Percentiles rank a stretch among this genome's conserved stretches.
These are phyloP conservation scores for Blastomyces parvus DNA, from an alignment of 2,329 filamentous ascomycete species.

Conservation along the genomic window DNA sequence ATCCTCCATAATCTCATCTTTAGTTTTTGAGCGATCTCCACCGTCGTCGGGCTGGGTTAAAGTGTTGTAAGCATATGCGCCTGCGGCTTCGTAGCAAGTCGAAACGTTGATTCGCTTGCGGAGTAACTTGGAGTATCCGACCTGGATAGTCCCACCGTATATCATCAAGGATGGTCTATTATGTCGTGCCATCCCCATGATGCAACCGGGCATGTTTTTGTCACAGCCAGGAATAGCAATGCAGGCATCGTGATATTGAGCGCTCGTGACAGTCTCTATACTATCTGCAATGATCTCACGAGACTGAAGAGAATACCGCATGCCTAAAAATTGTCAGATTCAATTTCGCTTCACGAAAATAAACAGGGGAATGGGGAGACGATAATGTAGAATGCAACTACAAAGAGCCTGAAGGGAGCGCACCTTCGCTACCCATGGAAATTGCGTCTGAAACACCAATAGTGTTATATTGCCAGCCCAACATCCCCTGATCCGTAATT, in stretches of 20 bases:
- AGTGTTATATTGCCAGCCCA: slow-evolving; percentile 92
- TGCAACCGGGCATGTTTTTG: slow-evolving; percentile 93
- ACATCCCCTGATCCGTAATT: slow-evolving; percentile 71
- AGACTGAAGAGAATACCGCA: slow-evolving; percentile 86
- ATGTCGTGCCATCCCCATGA: slow-evolving; percentile 84
- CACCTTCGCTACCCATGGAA: slow-evolving; percentile 88
- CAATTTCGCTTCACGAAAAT: neutral
- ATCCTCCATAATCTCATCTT: slow-evolving; percentile 73
- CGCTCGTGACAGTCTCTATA: slow-evolving; percentile 86
- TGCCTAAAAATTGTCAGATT: slow-evolving; percentile 47
- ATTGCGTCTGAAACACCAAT: slow-evolving; percentile 85
- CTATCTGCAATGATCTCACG: slow-evolving; percentile 90
- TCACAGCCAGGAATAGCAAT: slow-evolving; percentile 90
- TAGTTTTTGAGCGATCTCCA: slow-evolving; percentile 54
- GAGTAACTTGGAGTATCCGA: slow-evolving; percentile 70
- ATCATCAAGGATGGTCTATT: slow-evolving; percentile 93
- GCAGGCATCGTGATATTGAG: slow-evolving; percentile 85
- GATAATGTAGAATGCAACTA: neutral
- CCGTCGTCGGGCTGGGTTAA: slow-evolving; percentile 60
- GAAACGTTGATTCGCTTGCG: slow-evolving; percentile 76
- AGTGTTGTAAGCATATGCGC: slow-evolving; percentile 68
- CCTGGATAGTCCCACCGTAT: slow-evolving; percentile 83
- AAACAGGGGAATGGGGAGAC: too few species aligned
- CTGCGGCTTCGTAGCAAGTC: slow-evolving; percentile 78
- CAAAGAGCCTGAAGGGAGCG: neutral